These are phyloP conservation scores for Jackrogersella minutella DNA, from an alignment of 495 filamentous ascomycete genomes.

Conservation along the genomic window DNA sequence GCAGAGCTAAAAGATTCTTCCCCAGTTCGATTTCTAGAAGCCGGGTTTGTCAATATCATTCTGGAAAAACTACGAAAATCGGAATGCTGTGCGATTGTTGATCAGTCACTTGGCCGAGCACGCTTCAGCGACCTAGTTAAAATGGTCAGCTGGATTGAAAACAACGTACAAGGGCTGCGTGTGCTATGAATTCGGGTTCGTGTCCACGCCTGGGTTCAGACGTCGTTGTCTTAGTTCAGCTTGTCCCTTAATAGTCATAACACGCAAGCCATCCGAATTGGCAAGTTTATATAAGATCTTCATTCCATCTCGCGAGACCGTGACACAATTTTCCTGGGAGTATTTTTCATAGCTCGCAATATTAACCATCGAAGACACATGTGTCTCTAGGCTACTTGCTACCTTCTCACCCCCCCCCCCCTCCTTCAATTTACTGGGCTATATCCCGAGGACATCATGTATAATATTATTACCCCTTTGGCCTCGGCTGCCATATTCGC, in stretches of 20 bases:
- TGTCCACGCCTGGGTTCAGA: background rate
- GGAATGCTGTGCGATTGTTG: conserved; percentile 13
- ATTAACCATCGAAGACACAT: background rate
- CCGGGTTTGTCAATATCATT: conserved; percentile 9
- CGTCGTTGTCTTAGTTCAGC: conserved; percentile 1
- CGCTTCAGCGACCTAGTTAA: background rate
- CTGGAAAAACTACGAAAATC: conserved; percentile 21
- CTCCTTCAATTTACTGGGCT: background rate
- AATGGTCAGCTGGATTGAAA: conserved; percentile 19
- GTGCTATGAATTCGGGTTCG: background rate
- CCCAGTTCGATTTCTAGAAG: conserved; percentile 12
- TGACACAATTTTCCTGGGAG: background rate
- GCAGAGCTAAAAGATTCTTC: conserved; percentile 7
- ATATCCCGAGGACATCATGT: conserved; percentile 31
- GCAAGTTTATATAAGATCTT: conserved; percentile 22
- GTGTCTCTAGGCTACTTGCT: background rate
- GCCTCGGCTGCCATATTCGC: conserved; percentile 36
- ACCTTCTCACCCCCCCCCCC: background rate
- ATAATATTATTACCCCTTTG: conserved; percentile 30
- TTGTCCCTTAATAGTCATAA: background rate
- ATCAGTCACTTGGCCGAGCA: conserved; percentile 1
- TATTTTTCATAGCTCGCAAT: background rate
- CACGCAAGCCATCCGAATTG: background rate
- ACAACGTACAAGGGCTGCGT: background rate
- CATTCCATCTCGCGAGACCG: background rate